Evolutionary conservation across 768 basidiomycete genomes (phyloP).

Genomic region (Serendipita sp.): DNA sequence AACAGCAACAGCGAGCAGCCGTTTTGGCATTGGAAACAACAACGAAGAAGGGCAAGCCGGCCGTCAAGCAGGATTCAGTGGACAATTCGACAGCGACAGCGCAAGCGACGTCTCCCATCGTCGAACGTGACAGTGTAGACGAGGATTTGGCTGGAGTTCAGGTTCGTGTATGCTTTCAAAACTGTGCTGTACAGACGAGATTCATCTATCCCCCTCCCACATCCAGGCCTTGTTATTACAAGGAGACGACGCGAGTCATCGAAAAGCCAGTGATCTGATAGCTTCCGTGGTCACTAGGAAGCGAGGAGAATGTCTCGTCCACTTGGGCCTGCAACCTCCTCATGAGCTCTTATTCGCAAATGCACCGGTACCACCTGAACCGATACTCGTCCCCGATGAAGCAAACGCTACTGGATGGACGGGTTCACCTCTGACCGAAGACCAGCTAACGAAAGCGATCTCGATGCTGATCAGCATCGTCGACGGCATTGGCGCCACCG

Average conservation of each 20-base stretch:
- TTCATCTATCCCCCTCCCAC: not conserved
- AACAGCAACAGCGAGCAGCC: conserved; percentile 38
- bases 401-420: conserved; percentile 34
- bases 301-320: conserved; percentile 59
- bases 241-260: conserved; percentile 27
- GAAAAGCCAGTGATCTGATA: conserved; percentile 44
- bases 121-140: conserved; percentile 5
- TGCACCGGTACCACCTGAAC: conserved; percentile 4
- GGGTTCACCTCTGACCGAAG: conserved; percentile 32
- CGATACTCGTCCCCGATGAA: conserved; percentile 27
- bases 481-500: conserved; percentile 71
- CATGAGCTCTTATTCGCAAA: conserved; percentile 33
- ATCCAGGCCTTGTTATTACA: conserved; percentile 21
- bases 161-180: conserved; percentile 21
- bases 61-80: conserved; percentile 10
- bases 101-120: not conserved
- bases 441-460: conserved; percentile 35
- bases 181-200: conserved; percentile 14
- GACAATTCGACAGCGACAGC: conserved; percentile 14
- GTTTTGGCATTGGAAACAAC: conserved; percentile 16
- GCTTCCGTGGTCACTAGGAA: conserved; percentile 49
- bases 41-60: conserved; percentile 28
- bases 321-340: conserved; percentile 53
- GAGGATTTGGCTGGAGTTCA: conserved; percentile 41
- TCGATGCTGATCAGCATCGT: conserved; percentile 31